A percentile compares a stretch with the other conserved stretches of the same genome.
These are phyloP conservation scores for Verticillium nonalfalfae DNA, from an alignment of 2,329 filamentous ascomycete species.

Conservation along the genomic window DNA sequence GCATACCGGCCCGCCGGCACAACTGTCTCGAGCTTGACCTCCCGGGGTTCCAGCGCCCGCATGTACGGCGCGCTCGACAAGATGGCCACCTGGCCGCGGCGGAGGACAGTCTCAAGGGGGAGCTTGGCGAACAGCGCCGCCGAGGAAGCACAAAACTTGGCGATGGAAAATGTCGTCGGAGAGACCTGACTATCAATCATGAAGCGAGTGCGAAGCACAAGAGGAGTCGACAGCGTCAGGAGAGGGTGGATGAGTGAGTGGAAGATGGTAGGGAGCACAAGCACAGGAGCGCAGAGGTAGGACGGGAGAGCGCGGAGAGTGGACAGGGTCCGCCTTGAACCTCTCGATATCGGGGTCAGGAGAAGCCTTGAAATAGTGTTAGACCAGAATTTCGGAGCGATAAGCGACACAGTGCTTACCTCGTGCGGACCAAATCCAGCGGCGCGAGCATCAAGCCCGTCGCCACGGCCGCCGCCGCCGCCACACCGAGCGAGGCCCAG, in stretches of 20 bases:
- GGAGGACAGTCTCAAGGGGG: conserved; percentile 85
- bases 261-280: conserved; percentile 79
- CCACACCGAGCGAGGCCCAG: conserved; percentile 71
- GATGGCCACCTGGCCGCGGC: conserved; percentile 77
- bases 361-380: conserved; percentile 57
- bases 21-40: conserved; percentile 58
- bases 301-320: conserved; percentile 74
- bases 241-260: conserved; percentile 80
- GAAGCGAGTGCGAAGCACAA: conserved; percentile 80
- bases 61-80: conserved; percentile 49
- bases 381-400: conserved; percentile 11
- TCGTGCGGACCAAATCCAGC: conserved; percentile 81
- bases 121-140: conserved; percentile 80
- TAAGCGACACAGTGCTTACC: conserved; percentile 32
- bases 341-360: conserved; percentile 69
- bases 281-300: conserved; percentile 61
- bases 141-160: conserved; percentile 74
- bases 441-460: conserved; percentile 80
- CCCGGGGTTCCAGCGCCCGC: conserved; percentile 34
- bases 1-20: conserved; percentile 74
- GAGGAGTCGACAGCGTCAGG: conserved; percentile 73
- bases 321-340: conserved; percentile 70
- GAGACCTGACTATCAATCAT: conserved; percentile 76
- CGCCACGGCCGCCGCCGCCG: conserved; percentile 55
- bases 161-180: conserved; percentile 74